Conservation (phyloP, 495 filamentous ascomycete species). For the Emericellopsis terricola region DNA sequence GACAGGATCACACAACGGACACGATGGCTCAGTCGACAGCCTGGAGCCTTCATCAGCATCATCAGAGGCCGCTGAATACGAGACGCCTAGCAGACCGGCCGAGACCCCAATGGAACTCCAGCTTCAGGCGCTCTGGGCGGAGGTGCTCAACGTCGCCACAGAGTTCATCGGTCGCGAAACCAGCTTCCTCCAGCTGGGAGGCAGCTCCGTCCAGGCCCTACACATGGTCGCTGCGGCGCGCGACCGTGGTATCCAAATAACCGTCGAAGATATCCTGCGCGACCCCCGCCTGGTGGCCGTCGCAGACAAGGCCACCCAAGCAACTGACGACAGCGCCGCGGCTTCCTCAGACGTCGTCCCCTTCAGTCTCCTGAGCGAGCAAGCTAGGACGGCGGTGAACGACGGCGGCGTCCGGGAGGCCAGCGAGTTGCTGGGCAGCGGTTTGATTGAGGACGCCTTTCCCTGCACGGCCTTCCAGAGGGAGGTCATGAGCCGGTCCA, state of each 20-base stretch:
- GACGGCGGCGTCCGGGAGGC: too few relatives aligned
- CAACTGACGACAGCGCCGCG: background rate
- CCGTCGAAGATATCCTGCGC: conserved; percentile 13
- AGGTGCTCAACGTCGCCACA: conserved; percentile 5
- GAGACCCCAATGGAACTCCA: conserved; percentile 13
- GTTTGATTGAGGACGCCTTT: conserved; percentile 40
- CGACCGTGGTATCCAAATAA: background rate
- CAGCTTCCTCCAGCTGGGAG: too few relatives aligned
- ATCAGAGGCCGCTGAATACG: too few relatives aligned
- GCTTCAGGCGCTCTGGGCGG: conserved; percentile 12
- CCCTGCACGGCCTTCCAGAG: conserved; percentile 39
- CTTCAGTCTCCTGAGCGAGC: too few relatives aligned
- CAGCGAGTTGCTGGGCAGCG: too few relatives aligned
- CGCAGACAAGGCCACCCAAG: background rate
- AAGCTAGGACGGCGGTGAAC: too few relatives aligned
- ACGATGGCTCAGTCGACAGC: conserved; percentile 17
- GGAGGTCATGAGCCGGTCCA: conserved; percentile 8
- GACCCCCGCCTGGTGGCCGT: conserved; percentile 20
- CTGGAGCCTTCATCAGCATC: too few relatives aligned
- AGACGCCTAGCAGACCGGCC: too few relatives aligned
- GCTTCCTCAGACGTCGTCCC: background rate
- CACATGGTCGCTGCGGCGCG: background rate
- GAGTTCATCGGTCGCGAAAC: background rate
- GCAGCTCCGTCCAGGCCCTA: too few relatives aligned
- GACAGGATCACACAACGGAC: background rate